phyloP scores from a whole-genome alignment of 2,329 filamentous ascomycete genomes.

The Venturia aucupariae region DNA sequence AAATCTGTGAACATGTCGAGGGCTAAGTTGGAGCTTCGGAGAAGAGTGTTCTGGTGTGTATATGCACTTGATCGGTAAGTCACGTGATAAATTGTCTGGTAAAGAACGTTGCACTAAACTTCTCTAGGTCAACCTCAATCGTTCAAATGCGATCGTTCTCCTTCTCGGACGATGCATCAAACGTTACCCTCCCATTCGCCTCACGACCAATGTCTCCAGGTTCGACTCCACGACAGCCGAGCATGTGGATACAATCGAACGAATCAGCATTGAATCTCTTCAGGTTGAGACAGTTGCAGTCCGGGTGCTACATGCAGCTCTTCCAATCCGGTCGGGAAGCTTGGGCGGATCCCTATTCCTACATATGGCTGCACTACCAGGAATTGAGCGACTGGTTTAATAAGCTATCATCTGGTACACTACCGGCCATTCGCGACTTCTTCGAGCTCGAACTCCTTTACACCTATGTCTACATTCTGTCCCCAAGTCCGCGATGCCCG shows the following conservation, averaged over 20 bases:
- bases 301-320: slow-evolving; percentile 79
- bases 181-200: slow-evolving; percentile 64
- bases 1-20: slow-evolving; percentile 58
- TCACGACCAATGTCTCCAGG: slow-evolving; percentile 29
- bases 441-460: slow-evolving; percentile 87
- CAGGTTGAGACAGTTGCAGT: slow-evolving; percentile 75
- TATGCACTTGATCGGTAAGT: slow-evolving; percentile 76
- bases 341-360: slow-evolving; percentile 59
- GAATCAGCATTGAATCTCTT: slow-evolving; percentile 71
- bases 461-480: slow-evolving; percentile 82
- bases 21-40: slow-evolving; percentile 62
- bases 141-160: slow-evolving; percentile 82
- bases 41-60: slow-evolving; percentile 81
- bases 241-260: slow-evolving; percentile 47
- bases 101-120: neutral
- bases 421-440: slow-evolving; percentile 58
- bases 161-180: slow-evolving; percentile 80
- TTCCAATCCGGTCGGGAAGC: slow-evolving; percentile 67
- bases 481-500: slow-evolving; percentile 66
- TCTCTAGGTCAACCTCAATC: slow-evolving; percentile 73
- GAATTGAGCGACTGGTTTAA: slow-evolving; percentile 76
- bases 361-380: slow-evolving; percentile 66
- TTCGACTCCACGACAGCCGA: slow-evolving; percentile 39
- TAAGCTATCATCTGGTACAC: slow-evolving; percentile 57
- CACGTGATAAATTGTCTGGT: too few species aligned